Conservation (phyloP, 306 rosid species). For the Vigna reflexopilosa region DNA sequence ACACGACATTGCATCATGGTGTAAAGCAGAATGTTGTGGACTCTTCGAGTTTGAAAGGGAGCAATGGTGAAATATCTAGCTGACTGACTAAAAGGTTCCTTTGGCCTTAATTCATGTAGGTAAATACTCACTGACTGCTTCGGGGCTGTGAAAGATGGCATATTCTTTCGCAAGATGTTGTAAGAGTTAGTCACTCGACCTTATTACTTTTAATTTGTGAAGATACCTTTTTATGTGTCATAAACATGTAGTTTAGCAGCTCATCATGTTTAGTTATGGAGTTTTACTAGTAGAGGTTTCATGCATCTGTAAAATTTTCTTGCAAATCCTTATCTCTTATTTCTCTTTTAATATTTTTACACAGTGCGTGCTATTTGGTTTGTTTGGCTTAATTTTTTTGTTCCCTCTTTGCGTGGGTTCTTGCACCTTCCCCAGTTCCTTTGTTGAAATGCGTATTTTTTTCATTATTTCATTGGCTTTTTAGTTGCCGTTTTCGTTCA, state of each 20-base stretch:
- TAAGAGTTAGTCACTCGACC: constrained; percentile 40
- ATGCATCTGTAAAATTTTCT: constrained; percentile 58
- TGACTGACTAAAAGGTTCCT: constrained; percentile 36
- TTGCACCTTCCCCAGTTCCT: not conserved
- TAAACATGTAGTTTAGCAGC: constrained; percentile 45
- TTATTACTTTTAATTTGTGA: constrained; percentile 38
- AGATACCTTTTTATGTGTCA: constrained; percentile 44
- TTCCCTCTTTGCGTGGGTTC: not conserved
- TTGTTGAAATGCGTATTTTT: constrained; percentile 9
- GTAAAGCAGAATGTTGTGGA: constrained; percentile 46
- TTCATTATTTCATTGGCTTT: not conserved
- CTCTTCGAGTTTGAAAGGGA: constrained; percentile 50
- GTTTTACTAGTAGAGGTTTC: constrained; percentile 53
- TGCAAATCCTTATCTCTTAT: constrained; percentile 24
- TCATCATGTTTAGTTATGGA: constrained; percentile 31
- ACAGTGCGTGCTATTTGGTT: not conserved
- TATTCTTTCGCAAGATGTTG: constrained; percentile 54
- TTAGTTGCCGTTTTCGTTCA: not conserved
- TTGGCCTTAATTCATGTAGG: constrained; percentile 43
- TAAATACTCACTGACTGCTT: constrained; percentile 55
- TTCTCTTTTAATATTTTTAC: not conserved
- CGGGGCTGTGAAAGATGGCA: constrained; percentile 48
- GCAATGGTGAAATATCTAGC: constrained; percentile 49
- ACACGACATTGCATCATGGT: constrained; percentile 47
- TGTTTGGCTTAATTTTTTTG: constrained; percentile 11